A percentile compares a stretch with the other conserved stretches of the same genome.
phyloP scores from a whole-genome alignment of 805 yeast species.

The Kuraishia ogatae region DNA sequence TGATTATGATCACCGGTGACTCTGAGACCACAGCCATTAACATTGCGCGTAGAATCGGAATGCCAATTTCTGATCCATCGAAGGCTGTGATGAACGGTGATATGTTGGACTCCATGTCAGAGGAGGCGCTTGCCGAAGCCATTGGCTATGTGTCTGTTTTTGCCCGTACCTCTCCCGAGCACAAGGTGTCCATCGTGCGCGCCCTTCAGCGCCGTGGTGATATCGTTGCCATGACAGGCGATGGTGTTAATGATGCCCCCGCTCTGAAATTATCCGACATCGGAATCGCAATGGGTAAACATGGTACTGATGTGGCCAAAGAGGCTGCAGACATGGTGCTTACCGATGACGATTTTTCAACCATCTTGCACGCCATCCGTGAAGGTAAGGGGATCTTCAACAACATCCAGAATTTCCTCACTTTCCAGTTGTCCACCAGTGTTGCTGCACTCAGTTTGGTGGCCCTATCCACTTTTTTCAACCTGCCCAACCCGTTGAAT shows the following conservation, averaged over 20 bases:
- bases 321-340: slow-evolving; percentile 98
- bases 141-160: slow-evolving; percentile 80
- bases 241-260: slow-evolving; percentile 98
- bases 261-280: slow-evolving; percentile 95
- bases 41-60: slow-evolving; percentile 85
- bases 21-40: slow-evolving; percentile 78
- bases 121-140: slow-evolving; percentile 62
- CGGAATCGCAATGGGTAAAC: slow-evolving; percentile 97
- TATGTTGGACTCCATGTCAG: slow-evolving; percentile 64
- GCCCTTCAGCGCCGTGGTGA: slow-evolving; percentile 89
- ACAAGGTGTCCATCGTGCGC: slow-evolving; percentile 80
- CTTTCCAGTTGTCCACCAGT: slow-evolving; percentile 92
- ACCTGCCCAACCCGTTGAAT: slow-evolving; percentile 87
- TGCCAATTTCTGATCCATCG: slow-evolving; percentile 58
- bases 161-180: slow-evolving; percentile 95
- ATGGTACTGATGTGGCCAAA: slow-evolving; percentile 98
- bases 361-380: slow-evolving; percentile 86
- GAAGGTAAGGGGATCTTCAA: slow-evolving; percentile 97
- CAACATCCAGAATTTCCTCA: slow-evolving; percentile 89
- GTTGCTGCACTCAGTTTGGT: slow-evolving; percentile 90
- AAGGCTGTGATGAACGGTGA: slow-evolving; percentile 80
- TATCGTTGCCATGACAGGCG: slow-evolving; percentile 99
- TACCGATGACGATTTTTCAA: slow-evolving; percentile 94
- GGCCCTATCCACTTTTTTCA: slow-evolving; percentile 79
- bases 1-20: slow-evolving; percentile 98